Conservation (phyloP, 2,329 filamentous ascomycete species). For the Thielaviopsis ethacetica region DNA sequence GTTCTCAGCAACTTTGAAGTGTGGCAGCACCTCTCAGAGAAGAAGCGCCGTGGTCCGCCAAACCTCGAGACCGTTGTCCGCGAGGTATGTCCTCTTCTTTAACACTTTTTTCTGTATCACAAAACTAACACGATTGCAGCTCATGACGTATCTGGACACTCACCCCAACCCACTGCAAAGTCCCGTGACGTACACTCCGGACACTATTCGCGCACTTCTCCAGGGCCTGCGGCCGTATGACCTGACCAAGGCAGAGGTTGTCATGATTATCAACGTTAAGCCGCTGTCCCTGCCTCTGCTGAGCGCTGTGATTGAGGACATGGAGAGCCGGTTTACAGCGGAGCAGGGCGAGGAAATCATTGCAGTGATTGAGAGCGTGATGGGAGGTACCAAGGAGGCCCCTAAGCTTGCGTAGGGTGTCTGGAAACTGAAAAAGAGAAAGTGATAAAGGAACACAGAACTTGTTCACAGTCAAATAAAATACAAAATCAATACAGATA, state of each 20-base stretch:
- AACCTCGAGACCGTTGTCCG: constrained; percentile 45
- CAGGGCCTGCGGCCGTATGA: constrained; percentile 38
- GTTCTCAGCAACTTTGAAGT: constrained; percentile 61
- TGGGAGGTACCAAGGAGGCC: constrained; percentile 28
- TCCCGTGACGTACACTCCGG: constrained; percentile 35
- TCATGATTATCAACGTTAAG: constrained; percentile 52
- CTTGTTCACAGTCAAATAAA: neutral
- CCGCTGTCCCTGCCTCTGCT: constrained; percentile 40
- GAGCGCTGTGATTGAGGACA: constrained; percentile 49
- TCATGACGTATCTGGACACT: constrained; percentile 43
- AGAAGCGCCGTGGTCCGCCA: constrained; percentile 34
- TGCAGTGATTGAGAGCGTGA: constrained; percentile 36
- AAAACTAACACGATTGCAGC: constrained; percentile 22
- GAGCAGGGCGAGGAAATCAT: constrained; percentile 44
- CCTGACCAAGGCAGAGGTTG: constrained; percentile 49
- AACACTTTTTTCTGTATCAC: neutral
- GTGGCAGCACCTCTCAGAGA: constrained; percentile 43
- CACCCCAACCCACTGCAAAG: constrained; percentile 38
- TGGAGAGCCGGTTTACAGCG: constrained; percentile 41
- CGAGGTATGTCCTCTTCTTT: constrained; percentile 34
- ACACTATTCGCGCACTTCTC: constrained; percentile 36
- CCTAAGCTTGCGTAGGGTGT: constrained; percentile 15
- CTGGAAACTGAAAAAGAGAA: neutral
- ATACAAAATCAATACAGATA: neutral
- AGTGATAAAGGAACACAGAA: neutral